phyloP scores from a whole-genome alignment of 139 green algal species.

The Zygnema cylindricum region DNA sequence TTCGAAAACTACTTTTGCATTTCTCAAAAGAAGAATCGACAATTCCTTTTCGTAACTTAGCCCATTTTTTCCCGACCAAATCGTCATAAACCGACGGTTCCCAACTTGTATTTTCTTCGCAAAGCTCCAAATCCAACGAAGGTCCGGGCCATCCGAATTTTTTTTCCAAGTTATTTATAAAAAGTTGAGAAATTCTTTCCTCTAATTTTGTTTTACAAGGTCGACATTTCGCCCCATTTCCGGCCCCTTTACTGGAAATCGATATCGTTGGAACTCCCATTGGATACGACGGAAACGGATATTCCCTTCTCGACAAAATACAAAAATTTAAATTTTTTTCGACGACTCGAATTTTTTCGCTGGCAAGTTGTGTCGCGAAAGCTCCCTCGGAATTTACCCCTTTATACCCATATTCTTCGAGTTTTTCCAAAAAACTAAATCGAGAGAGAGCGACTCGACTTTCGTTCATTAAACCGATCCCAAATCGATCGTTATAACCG shows the following conservation, averaged over 20 bases:
- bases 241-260: background rate
- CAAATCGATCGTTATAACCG: conserved; percentile 55
- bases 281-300: background rate
- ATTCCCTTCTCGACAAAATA: conserved; percentile 28
- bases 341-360: background rate
- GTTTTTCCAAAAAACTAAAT: background rate
- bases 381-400: conserved; percentile 40
- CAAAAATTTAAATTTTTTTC: conserved; percentile 46
- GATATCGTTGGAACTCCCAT: conserved; percentile 5
- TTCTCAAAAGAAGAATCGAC: background rate
- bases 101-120: conserved; percentile 11
- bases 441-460: conserved; percentile 14
- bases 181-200: background rate
- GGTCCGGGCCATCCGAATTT: background rate
- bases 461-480: conserved; percentile 6
- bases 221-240: conserved; percentile 56
- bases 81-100: conserved; percentile 10
- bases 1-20: too few species aligned
- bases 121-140: conserved; percentile 6
- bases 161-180: background rate
- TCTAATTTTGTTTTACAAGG: conserved; percentile 28
- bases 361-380: conserved; percentile 9
- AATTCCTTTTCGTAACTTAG: background rate
- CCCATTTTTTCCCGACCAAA: background rate
- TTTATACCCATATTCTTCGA: background rate